phyloP scores from a whole-genome alignment of 768 basidiomycete species.

The Coprinopsis marcescibilis region DNA sequence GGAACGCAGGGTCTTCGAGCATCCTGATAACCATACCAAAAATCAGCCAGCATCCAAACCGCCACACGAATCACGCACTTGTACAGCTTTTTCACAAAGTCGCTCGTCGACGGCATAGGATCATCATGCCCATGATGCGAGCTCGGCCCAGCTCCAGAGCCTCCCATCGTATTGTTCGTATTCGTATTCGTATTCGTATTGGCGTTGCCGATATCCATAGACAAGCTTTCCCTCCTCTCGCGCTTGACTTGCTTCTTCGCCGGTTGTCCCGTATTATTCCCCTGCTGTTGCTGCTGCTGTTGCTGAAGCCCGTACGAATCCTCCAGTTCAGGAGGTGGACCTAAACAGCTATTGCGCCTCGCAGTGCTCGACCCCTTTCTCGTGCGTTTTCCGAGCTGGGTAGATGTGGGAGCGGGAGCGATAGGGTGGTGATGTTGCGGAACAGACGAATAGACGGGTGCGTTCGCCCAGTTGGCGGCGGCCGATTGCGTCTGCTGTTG shows the following conservation, averaged over 20 bases:
- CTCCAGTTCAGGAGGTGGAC: too few species aligned
- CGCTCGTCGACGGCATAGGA: slow-evolving; percentile 80
- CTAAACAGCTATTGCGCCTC: too few species aligned
- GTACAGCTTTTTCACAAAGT: slow-evolving; percentile 94
- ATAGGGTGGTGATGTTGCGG: too few species aligned
- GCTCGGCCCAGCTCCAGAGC: slow-evolving; percentile 5
- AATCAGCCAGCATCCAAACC: neutral
- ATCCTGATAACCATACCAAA: slow-evolving; percentile 44
- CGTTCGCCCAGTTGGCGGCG: too few species aligned
- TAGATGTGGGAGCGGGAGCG: too few species aligned
- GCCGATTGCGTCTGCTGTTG: too few species aligned
- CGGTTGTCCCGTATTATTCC: too few species aligned
- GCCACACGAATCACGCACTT: slow-evolving; percentile 44
- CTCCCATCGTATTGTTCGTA: slow-evolving; percentile 4
- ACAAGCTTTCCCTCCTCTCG: neutral
- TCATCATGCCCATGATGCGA: slow-evolving; percentile 41
- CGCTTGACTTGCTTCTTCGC: neutral
- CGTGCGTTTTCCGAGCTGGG: too few species aligned
- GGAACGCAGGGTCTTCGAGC: slow-evolving; percentile 75
- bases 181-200: neutral
- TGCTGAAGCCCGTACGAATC: too few species aligned
- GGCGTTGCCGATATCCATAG: neutral
- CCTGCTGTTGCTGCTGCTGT: too few species aligned
- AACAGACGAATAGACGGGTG: too few species aligned
- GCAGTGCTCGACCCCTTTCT: too few species aligned